Evolutionary conservation across 2,329 filamentous ascomycete species (phyloP).

Genomic region (Pseudogymnoascus sp.): DNA sequence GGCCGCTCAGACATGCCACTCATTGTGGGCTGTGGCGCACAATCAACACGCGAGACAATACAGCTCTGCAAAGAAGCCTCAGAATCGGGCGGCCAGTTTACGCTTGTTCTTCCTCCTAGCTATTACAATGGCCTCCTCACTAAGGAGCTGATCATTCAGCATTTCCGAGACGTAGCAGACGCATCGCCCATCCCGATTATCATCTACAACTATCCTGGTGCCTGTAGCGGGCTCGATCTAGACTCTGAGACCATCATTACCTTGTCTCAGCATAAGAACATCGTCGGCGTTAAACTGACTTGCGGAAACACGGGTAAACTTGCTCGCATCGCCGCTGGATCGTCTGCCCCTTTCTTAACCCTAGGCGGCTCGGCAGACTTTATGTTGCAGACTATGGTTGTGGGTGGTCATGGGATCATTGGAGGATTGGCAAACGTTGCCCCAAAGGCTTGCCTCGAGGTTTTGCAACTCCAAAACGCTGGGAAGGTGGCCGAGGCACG

Average conservation of each 20-base stretch:
- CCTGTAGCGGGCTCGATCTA: constrained; percentile 36
- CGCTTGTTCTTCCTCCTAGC: constrained; percentile 54
- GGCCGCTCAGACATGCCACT: constrained; percentile 49
- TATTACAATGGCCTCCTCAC: constrained; percentile 54
- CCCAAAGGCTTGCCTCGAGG: constrained; percentile 53
- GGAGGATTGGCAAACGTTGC: constrained; percentile 62
- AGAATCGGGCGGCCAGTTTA: constrained; percentile 53
- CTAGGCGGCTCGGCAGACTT: constrained; percentile 67
- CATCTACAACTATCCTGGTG: constrained; percentile 41
- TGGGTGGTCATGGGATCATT: constrained; percentile 62
- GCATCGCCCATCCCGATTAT: constrained; percentile 35
- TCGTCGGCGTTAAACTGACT: constrained; percentile 32
- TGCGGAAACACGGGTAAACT: constrained; percentile 49
- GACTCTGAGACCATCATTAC: constrained; percentile 37
- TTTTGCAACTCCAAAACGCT: constrained; percentile 49
- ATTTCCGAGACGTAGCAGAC: constrained; percentile 48
- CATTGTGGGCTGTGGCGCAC: constrained; percentile 56
- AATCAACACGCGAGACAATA: constrained; percentile 56
- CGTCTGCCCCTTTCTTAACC: constrained; percentile 54
- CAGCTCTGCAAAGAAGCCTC: constrained; percentile 53
- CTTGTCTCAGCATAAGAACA: constrained; percentile 35
- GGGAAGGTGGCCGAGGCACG: constrained; percentile 52
- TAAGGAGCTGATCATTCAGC: constrained; percentile 43
- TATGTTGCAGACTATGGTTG: constrained; percentile 58
- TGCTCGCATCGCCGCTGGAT: constrained; percentile 44